phyloP scores from a whole-genome alignment of 768 basidiomycete species.

The Lentinula edodes region DNA sequence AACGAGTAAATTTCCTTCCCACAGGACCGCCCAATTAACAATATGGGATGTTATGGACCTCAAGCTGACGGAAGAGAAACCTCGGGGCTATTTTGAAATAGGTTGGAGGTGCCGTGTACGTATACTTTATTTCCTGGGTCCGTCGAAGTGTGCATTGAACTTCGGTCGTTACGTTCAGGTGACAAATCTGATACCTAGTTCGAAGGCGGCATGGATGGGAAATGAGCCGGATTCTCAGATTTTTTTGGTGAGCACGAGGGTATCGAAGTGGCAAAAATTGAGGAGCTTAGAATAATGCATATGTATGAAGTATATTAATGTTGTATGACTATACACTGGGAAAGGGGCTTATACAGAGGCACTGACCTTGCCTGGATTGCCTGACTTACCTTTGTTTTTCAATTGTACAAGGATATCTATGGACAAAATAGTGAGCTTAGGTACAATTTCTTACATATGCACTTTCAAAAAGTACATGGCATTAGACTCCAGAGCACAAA shows the following conservation, averaged over 20 bases:
- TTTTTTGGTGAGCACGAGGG: constrained; percentile 61
- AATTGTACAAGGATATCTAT: too few relatives aligned
- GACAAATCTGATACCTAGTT: constrained; percentile 68
- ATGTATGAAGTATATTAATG: too few relatives aligned
- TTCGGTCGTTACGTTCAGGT: constrained; percentile 24
- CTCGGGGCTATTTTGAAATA: constrained; percentile 44
- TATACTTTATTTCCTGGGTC: constrained; percentile 4
- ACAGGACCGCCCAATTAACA: constrained; percentile 69
- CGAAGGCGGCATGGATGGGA: constrained; percentile 68
- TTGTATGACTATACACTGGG: too few relatives aligned
- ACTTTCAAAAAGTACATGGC: too few relatives aligned
- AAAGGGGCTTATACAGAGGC: too few relatives aligned
- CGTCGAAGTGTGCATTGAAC: constrained; percentile 4
- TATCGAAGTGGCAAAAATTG: constrained; percentile 55
- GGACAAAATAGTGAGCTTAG: too few relatives aligned
- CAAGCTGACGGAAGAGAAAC: constrained; percentile 43
- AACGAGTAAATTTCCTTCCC: constrained; percentile 42
- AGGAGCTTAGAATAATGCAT: constrained; percentile 7
- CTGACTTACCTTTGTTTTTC: too few relatives aligned
- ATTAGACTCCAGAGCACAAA: too few relatives aligned
- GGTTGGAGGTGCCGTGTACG: constrained; percentile 69
- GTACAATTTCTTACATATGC: too few relatives aligned
- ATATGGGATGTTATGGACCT: constrained; percentile 73
- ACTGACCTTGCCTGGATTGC: too few relatives aligned
- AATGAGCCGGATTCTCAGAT: constrained; percentile 56